phyloP scores from a whole-genome alignment of 345 rosid species.

The Mallotus nudiflorus region DNA sequence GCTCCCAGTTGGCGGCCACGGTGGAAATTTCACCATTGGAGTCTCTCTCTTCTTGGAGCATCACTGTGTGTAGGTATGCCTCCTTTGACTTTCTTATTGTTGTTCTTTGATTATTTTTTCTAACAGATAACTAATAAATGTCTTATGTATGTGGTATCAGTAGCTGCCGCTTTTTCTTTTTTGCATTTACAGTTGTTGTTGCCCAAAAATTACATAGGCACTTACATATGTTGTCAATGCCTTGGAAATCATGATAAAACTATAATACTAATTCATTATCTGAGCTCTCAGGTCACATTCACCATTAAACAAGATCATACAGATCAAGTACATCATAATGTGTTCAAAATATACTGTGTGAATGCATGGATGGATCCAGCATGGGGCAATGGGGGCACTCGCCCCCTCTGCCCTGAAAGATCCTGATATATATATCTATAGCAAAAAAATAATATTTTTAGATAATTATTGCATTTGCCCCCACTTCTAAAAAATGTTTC shows the following conservation, averaged over 20 bases:
- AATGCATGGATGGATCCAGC: too few relatives aligned
- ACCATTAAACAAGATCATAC: not conserved
- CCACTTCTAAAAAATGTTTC: too few relatives aligned
- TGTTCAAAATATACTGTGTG: not conserved
- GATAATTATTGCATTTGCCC: too few relatives aligned
- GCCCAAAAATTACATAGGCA: too few relatives aligned
- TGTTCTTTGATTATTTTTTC: not conserved
- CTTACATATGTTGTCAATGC: not conserved
- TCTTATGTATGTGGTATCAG: not conserved
- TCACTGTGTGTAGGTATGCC: slow-evolving; percentile 74
- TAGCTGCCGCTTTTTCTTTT: too few relatives aligned
- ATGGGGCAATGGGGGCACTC: too few relatives aligned
- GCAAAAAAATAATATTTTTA: too few relatives aligned
- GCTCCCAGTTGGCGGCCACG: slow-evolving; percentile 99
- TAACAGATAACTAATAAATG: not conserved
- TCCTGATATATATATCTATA: too few relatives aligned
- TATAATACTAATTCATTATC: not conserved
- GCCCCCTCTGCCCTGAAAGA: too few relatives aligned
- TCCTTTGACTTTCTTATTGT: slow-evolving; percentile 5
- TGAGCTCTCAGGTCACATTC: not conserved
- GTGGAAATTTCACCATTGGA: slow-evolving; percentile 99
- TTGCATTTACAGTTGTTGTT: too few relatives aligned
- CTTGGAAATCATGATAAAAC: not conserved
- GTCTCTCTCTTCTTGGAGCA: slow-evolving; percentile 94
- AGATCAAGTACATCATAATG: not conserved